Base-by-base conservation (phyloP, 192 early-diverging fungal genomes). In the Chytriomyces sp. region DNA sequence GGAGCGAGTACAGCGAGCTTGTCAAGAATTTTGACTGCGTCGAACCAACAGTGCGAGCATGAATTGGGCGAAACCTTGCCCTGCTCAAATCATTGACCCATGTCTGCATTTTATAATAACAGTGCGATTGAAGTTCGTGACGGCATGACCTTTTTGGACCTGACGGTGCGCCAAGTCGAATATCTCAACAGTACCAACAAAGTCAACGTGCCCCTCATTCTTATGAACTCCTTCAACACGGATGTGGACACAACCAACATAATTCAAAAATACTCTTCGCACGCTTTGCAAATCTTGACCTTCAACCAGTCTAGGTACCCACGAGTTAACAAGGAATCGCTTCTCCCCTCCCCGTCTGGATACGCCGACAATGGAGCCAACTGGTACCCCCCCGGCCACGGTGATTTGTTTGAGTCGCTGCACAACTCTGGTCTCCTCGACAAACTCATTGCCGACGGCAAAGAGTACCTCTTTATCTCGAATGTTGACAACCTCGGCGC, bases 191-290 rank as follows among this genome's bases (percentile, higher is more conserved):
- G 87, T 59, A 82, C 88, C 30, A 87, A 96, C 78, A 87, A 91
- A 58, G 94, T 96, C 61, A 87, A 91, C 54, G 96, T 99, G 5
- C 98, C 98, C 4, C 90, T 98, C 71, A 96, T 99, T 64, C 86
- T 98, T 55, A 99, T 99, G 98, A 99, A 99, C 87, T 99, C 98
- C 22, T 98, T 99, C 89, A 99, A 99, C 83, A 99, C 98, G 4
- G 96, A 99, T 79, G 91, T 92, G 17, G 98, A 99, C 77, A 99
- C 98, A 44, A 86, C 90, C 78, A 91, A 94, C 64, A 96, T 99
- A 80, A 93, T 98, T 74, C 98, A 98, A 89, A 99, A 99, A 80
- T 98, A 99, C 85, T 88, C 84, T 55, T 86, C 83, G 39, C 96
- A 99, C 82, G 91, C 94, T 71, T 86, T 98, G 59, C 86, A 92